phyloP scores from a whole-genome alignment of 2,329 filamentous ascomycete genomes.

The Phialocephala subalpina region DNA sequence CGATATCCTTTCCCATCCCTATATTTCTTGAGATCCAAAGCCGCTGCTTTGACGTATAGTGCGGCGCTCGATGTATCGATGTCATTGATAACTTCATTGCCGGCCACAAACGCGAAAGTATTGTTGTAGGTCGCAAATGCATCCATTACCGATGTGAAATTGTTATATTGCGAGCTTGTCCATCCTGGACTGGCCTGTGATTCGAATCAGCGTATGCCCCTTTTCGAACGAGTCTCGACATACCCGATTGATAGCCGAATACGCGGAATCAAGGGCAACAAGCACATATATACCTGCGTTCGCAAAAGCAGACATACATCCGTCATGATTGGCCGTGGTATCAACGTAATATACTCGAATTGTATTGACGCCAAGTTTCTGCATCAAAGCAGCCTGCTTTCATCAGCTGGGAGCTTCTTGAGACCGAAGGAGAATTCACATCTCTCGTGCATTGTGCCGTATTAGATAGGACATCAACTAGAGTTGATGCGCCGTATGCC shows the following conservation, averaged over 20 bases:
- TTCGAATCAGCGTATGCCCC: not conserved
- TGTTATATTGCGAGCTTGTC: constrained; percentile 76
- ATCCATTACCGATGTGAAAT: constrained; percentile 57
- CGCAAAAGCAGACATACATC: constrained; percentile 71
- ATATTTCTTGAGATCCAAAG: constrained; percentile 61
- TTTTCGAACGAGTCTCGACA: not conserved
- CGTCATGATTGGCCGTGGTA: constrained; percentile 70
- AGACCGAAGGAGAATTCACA: constrained; percentile 50
- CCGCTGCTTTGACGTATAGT: constrained; percentile 63
- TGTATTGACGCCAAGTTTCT: constrained; percentile 18
- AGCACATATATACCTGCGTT: constrained; percentile 84
- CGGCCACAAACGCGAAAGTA: constrained; percentile 68
- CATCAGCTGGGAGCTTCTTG: not conserved
- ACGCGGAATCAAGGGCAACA: constrained; percentile 68
- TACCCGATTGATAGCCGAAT: constrained; percentile 62
- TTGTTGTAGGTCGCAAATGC: constrained; percentile 71
- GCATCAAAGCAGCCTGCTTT: constrained; percentile 16
- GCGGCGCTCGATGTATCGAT: constrained; percentile 51
- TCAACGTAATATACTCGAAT: constrained; percentile 73
- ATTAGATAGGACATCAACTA: constrained; percentile 74
- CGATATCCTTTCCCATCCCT: constrained; percentile 54
- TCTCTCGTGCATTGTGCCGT: constrained; percentile 78
- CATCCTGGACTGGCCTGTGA: constrained; percentile 70
- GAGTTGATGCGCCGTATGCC: constrained; percentile 69
- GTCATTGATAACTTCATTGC: constrained; percentile 62